Conservation (phyloP, 192 early-diverging fungal species). For the Jimgerdemannia lactiflua region DNA sequence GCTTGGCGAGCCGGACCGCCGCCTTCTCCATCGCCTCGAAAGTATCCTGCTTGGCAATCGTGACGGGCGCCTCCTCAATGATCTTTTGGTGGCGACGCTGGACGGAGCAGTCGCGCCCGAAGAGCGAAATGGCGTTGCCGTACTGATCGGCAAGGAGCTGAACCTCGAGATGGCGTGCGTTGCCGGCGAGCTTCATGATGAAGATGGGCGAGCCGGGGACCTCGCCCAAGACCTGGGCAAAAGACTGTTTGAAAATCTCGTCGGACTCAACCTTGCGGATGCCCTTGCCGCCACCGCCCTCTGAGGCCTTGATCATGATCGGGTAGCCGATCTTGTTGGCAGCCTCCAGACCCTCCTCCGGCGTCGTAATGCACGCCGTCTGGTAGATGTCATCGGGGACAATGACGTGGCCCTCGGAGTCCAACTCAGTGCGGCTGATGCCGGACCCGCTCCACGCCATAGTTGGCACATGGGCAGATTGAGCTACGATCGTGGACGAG, state of each 20-base stretch:
- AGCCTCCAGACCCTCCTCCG: constrained; percentile 80
- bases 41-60: constrained; percentile 71
- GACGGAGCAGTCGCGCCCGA: constrained; percentile 98
- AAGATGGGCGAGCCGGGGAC: constrained; percentile 98
- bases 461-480: constrained; percentile 94
- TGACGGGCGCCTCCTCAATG: constrained; percentile 97
- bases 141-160: constrained; percentile 96
- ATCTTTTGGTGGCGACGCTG: constrained; percentile 99
- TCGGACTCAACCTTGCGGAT: constrained; percentile 90
- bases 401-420: constrained; percentile 69
- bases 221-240: constrained; percentile 89
- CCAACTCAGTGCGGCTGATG: constrained; percentile 66
- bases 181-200: constrained; percentile 96
- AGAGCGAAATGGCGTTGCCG: constrained; percentile 97
- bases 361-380: constrained; percentile 79
- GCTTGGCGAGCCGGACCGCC: constrained; percentile 90
- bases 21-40: constrained; percentile 93
- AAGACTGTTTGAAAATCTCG: constrained; percentile 70
- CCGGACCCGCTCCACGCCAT: constrained; percentile 94
- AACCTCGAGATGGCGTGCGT: constrained; percentile 95
- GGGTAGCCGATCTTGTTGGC: constrained; percentile 93
- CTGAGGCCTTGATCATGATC: constrained; percentile 98
- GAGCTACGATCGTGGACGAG: constrained; percentile 98
- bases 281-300: constrained; percentile 99
- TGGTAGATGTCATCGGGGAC: constrained; percentile 83